A percentile compares a stretch with the other conserved stretches of the same genome.
These are phyloP conservation scores for Yamadazyma diddensiae DNA, from an alignment of 1,139 yeast species.

Conservation along the genomic window DNA sequence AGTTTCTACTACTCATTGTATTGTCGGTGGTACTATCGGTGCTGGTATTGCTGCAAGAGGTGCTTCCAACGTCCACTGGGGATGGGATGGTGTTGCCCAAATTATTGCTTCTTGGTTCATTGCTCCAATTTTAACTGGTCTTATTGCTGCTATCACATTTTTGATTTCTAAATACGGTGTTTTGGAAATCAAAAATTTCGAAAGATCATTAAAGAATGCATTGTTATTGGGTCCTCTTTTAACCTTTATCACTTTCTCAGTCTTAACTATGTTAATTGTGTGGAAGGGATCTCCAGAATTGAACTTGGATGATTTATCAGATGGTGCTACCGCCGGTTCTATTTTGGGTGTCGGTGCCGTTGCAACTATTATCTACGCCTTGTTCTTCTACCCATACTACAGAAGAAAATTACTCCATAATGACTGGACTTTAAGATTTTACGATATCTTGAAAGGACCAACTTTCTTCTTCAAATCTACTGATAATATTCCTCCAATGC, in stretches of 20 bases:
- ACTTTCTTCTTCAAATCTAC: slow-evolving; percentile 51
- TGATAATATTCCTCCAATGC: slow-evolving; percentile 64
- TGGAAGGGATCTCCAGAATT: slow-evolving; percentile 78
- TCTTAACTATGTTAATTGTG: slow-evolving; percentile 58
- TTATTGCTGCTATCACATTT: slow-evolving; percentile 57
- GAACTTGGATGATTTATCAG: slow-evolving; percentile 49
- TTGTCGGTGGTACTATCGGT: slow-evolving; percentile 76
- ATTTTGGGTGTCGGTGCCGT: slow-evolving; percentile 64
- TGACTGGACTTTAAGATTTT: slow-evolving; percentile 68
- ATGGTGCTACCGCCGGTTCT: slow-evolving; percentile 51
- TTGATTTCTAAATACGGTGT: slow-evolving; percentile 58
- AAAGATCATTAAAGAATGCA: slow-evolving; percentile 49
- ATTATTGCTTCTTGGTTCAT: slow-evolving; percentile 80
- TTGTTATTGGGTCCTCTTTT: slow-evolving; percentile 57
- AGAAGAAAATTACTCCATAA: slow-evolving; percentile 57
- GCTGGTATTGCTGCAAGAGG: slow-evolving; percentile 72
- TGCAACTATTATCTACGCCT: slow-evolving; percentile 48
- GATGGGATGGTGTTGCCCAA: slow-evolving; percentile 71
- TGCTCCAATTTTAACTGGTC: slow-evolving; percentile 73
- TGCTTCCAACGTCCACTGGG: slow-evolving; percentile 61
- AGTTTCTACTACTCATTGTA: slow-evolving; percentile 76
- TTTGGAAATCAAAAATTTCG: slow-evolving; percentile 52
- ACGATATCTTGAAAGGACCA: slow-evolving; percentile 59
- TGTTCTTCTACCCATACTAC: slow-evolving; percentile 62
- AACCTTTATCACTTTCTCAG: slow-evolving; percentile 58